Evolutionary conservation across 768 basidiomycete genomes (phyloP).

Genomic region (Auriscalpium vulgare): DNA sequence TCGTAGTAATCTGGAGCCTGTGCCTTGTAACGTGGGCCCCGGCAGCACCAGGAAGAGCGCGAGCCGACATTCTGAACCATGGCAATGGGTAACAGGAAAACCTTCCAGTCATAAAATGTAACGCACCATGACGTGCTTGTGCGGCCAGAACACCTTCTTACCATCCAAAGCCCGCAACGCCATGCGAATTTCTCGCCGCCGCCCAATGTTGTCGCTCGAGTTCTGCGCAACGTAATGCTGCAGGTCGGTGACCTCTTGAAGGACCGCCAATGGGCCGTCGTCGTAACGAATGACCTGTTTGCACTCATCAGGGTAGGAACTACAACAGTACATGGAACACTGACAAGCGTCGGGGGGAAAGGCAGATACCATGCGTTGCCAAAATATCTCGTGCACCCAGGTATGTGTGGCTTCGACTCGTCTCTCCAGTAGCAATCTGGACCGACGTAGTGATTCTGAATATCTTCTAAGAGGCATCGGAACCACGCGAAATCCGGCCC

Average conservation of each 20-base stretch:
- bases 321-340: conserved; percentile 15
- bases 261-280: conserved; percentile 41
- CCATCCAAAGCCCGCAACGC: conserved; percentile 62
- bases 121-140: conserved; percentile 47
- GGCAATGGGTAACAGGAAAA: not conserved
- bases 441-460: conserved; percentile 52
- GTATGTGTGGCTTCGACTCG: conserved; percentile 20
- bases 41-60: conserved; percentile 35
- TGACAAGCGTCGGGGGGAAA: conserved; percentile 64
- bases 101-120: not conserved
- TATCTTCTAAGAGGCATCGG: conserved; percentile 37
- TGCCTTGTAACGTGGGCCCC: conserved; percentile 41
- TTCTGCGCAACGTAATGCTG: conserved; percentile 59
- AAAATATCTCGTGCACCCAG: conserved; percentile 44
- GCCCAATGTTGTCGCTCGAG: conserved; percentile 36
- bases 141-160: conserved; percentile 53
- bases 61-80: conserved; percentile 38
- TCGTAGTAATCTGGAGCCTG: conserved; percentile 38
- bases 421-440: conserved; percentile 69
- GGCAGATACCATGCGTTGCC: conserved; percentile 78
- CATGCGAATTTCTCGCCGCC: conserved; percentile 49
- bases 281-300: conserved; percentile 61
- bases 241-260: conserved; percentile 43
- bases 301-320: not conserved
- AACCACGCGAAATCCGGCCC: conserved; percentile 43